phyloP scores from a whole-genome alignment of 257 asterid genomes.

The Nicotiana otophora region DNA sequence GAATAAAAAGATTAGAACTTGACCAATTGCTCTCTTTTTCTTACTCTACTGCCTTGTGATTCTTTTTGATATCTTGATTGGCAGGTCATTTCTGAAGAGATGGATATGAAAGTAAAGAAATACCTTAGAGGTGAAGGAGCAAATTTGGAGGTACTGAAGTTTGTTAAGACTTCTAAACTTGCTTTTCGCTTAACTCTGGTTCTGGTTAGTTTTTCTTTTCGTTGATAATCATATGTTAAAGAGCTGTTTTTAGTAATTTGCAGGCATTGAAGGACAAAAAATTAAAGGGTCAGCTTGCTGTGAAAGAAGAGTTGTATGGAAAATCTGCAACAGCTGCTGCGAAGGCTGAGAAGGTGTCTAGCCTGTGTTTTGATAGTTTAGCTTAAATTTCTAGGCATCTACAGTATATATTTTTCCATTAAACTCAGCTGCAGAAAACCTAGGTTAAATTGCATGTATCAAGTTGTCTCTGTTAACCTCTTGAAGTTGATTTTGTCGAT shows the following conservation, averaged over 20 bases:
- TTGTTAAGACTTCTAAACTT: not conserved
- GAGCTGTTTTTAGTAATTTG: not conserved
- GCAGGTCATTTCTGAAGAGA: constrained; percentile 56
- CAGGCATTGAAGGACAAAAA: constrained; percentile 74
- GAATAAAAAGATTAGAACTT: not conserved
- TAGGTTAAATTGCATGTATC: not conserved
- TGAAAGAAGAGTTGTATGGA: constrained; percentile 63
- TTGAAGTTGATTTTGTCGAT: not conserved
- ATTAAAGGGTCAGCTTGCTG: constrained; percentile 77
- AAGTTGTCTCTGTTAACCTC: not conserved
- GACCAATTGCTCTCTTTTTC: not conserved
- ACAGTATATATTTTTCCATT: not conserved
- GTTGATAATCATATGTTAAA: constrained; percentile 1
- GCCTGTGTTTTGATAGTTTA: not conserved
- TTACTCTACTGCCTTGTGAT: not conserved
- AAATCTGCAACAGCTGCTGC: constrained; percentile 84
- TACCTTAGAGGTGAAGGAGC: constrained; percentile 75
- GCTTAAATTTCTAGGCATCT: not conserved
- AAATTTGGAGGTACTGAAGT: constrained; percentile 52
- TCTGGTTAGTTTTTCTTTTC: not conserved
- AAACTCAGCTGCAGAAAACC: not conserved
- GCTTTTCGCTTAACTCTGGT: not conserved
- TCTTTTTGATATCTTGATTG: not conserved
- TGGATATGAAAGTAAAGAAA: constrained; percentile 50
- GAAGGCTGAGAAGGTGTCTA: constrained; percentile 72